Conservation (phyloP, 2,329 filamentous ascomycete species). For the Didymella exigua region DNA sequence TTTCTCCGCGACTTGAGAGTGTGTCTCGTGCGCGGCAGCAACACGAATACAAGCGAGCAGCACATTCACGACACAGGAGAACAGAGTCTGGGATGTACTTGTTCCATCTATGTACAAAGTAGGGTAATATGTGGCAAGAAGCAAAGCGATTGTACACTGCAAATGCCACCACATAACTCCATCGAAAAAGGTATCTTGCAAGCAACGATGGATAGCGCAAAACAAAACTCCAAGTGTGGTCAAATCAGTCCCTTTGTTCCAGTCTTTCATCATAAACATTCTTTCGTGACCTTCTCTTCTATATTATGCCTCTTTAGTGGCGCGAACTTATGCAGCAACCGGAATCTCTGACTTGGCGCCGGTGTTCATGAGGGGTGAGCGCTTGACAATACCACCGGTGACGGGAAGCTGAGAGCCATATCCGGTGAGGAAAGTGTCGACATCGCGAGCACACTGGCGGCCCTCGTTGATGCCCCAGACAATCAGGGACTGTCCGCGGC, state of each 20-base stretch:
- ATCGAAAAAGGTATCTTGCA: conserved; percentile 47
- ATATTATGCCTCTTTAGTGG: background rate
- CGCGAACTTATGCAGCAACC: background rate
- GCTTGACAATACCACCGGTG: conserved; percentile 88
- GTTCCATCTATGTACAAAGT: conserved; percentile 15
- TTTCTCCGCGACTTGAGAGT: too few species aligned
- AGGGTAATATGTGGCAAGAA: conserved; percentile 14
- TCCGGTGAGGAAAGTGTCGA: conserved; percentile 84
- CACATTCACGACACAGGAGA: background rate
- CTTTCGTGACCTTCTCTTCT: conserved; percentile 7
- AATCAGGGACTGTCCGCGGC: conserved; percentile 91
- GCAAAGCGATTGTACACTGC: conserved; percentile 32
- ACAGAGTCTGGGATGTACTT: background rate
- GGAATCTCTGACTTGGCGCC: conserved; percentile 10
- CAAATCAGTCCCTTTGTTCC: conserved; percentile 16
- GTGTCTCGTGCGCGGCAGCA: background rate
- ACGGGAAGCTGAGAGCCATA: conserved; percentile 78
- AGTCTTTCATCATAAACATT: conserved; percentile 17
- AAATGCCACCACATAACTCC: conserved; percentile 42
- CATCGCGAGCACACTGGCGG: conserved; percentile 87
- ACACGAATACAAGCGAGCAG: background rate
- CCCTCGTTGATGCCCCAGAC: conserved; percentile 99
- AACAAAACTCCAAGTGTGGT: conserved; percentile 20
- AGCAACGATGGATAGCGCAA: conserved; percentile 32
- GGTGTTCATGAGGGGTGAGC: conserved; percentile 35